phyloP scores from a whole-genome alignment of 371 early-diverging fungal species.

The Blyttiomyces sp. region DNA sequence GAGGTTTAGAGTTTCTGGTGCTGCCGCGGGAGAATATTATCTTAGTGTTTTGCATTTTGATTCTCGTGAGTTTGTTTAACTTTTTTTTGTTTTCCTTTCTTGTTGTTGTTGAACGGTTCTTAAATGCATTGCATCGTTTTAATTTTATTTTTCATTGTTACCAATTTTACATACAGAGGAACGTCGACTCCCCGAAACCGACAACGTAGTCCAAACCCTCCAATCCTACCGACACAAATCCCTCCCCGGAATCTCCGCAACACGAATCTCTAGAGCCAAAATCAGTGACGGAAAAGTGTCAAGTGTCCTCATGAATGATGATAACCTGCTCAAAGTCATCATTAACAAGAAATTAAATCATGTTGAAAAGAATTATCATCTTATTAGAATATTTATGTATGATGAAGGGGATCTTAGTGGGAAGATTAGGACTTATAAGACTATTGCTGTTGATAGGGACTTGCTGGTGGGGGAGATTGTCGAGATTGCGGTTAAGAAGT shows the following conservation, averaged over 20 bases:
- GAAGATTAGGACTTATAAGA: conserved; percentile 33
- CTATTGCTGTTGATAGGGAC: conserved; percentile 29
- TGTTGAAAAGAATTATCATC: conserved; percentile 31
- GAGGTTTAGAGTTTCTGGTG: conserved; percentile 38
- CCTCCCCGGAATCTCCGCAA: conserved; percentile 35
- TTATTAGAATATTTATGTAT: conserved; percentile 38
- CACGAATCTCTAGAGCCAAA: conserved; percentile 6
- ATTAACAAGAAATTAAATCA: conserved; percentile 43
- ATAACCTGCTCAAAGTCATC: conserved; percentile 42
- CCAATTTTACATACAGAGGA: conserved; percentile 28
- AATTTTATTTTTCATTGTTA: background rate
- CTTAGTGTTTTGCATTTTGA: conserved; percentile 44
- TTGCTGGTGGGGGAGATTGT: conserved; percentile 25
- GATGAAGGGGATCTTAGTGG: conserved; percentile 20
- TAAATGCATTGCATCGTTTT: too few species aligned
- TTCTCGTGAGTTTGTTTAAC: conserved; percentile 39
- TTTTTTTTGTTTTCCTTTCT: background rate
- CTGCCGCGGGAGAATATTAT: conserved; percentile 36
- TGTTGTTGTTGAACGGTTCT: background rate
- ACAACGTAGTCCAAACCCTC: conserved; percentile 32
- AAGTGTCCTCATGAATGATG: conserved; percentile 41
- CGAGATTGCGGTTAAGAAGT: conserved; percentile 33
- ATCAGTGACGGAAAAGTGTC: conserved; percentile 4
- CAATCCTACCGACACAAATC: conserved; percentile 28
- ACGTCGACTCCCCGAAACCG: conserved; percentile 23